Base-by-base conservation (phyloP, 208 protist genomes). In the Tritrichomonas musculus region DNA sequence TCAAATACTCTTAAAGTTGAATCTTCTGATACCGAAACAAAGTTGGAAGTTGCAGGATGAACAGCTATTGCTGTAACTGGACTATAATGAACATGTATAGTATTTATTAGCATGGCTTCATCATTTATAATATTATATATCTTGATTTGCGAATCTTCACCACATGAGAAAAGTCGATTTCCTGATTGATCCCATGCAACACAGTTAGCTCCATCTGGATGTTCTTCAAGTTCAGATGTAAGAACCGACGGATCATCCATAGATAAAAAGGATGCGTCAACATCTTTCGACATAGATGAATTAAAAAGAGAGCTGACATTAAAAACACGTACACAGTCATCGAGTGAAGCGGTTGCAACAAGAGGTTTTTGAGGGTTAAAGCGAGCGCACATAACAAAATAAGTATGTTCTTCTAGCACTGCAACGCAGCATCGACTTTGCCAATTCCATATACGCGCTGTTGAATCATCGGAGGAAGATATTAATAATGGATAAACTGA, bases 301-400 rank as follows among this genome's bases (percentile, higher is more conserved):
- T 77, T 47, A 9, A 77, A n/a, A 14, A 77, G n/a, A 47, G 11
- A 47, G 5, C 11, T 11, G 82, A 99, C 97, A 95, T 99, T 98
- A 98, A 99, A 99, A 27, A 99, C 96, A n/a, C 98, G 96, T 53
- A 99, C 97, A 27, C 98, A 99, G 95, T 98, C 97, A 96, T 99
- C 99, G 22, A 99, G 96, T 80, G 98, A 99, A 27, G 97, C 98
- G 0, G 98, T 99, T 14, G 98, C 97, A 25, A 99, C 94, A 13
- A 99, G 98, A 98, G 49, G 92, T 77, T 94, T 27, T 5, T 53
- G 5, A 30, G 94, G 93, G 92, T 96, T 94, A 75, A 95, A 96
- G 14, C 93, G 65, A 22, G 98, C 99, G 94, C 96, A 99, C 98
- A 99, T 99, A 44, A 99, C 98, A 95, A 99, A 99, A 95, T 99